These are phyloP conservation scores for Phallus indusiatus DNA, from an alignment of 768 basidiomycete species.

Conservation along the genomic window DNA sequence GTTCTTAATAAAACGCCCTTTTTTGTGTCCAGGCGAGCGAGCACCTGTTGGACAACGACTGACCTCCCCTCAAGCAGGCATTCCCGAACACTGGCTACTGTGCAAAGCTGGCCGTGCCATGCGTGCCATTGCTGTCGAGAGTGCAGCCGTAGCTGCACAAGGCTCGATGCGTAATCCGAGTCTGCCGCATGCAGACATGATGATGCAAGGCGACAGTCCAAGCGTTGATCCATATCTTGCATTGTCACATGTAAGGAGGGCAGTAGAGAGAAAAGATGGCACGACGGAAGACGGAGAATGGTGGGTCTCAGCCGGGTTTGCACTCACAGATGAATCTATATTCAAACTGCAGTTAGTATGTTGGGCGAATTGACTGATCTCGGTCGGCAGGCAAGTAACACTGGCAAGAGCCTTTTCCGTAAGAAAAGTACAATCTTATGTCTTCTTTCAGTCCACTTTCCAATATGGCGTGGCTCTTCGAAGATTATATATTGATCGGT, in stretches of 20 bases:
- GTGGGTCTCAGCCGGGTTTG: conserved; percentile 28
- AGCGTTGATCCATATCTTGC: not conserved
- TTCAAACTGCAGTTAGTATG: conserved; percentile 31
- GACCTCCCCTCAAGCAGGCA: conserved; percentile 47
- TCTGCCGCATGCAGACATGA: not conserved
- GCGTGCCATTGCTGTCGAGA: conserved; percentile 12
- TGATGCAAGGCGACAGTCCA: not conserved
- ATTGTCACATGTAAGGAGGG: conserved; percentile 29
- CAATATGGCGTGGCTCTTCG: conserved; percentile 51
- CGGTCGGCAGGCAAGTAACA: conserved; percentile 46
- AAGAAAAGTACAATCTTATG: not conserved
- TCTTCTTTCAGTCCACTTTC: conserved; percentile 45
- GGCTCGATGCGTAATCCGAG: not conserved
- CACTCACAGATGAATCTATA: not conserved
- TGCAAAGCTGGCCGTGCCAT: conserved; percentile 17
- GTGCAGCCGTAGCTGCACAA: conserved; percentile 2
- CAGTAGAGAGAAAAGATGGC: conserved; percentile 53
- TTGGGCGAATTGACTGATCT: conserved; percentile 65
- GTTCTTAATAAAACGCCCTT: not conserved
- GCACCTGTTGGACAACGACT: conserved; percentile 67
- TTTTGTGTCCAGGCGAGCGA: conserved; percentile 47
- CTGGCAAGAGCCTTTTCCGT: not conserved
- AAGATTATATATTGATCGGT: conserved; percentile 61
- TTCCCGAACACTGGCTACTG: conserved; percentile 51
- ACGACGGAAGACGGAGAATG: conserved; percentile 48